A percentile compares a stretch with the other conserved stretches of the same genome.
Conservation (phyloP, 2,329 filamentous ascomycete species). For the Beauveria caledonica region DNA sequence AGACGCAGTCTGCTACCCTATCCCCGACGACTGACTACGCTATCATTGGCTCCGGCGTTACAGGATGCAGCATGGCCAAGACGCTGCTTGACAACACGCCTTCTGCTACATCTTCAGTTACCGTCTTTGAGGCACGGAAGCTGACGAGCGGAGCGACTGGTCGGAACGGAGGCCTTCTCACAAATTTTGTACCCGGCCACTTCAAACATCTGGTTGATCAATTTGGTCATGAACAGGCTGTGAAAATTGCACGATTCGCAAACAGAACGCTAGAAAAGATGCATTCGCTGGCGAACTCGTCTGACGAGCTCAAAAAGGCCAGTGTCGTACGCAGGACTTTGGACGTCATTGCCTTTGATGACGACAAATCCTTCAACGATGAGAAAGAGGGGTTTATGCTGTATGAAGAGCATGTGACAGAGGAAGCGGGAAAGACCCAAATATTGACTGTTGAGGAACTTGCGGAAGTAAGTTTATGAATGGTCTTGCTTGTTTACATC, state of each 20-base stretch:
- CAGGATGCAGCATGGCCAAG: slow-evolving; percentile 21
- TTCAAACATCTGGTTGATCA: slow-evolving; percentile 25
- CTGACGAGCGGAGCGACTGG: slow-evolving; percentile 23
- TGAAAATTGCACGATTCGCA: slow-evolving; percentile 33
- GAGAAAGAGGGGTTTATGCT: slow-evolving; percentile 13
- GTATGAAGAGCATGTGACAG: slow-evolving; percentile 15
- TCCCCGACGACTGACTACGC: slow-evolving; percentile 17
- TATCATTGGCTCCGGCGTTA: slow-evolving; percentile 24
- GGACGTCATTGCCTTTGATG: slow-evolving; percentile 10
- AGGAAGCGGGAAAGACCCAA: slow-evolving; percentile 11
- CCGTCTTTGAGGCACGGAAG: slow-evolving; percentile 21
- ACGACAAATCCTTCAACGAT: slow-evolving; percentile 16
- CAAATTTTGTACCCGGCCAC: slow-evolving; percentile 28
- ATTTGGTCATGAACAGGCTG: slow-evolving; percentile 28
- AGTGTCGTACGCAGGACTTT: slow-evolving; percentile 7
- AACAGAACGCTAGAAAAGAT: slow-evolving; percentile 27
- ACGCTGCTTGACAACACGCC: slow-evolving; percentile 13
- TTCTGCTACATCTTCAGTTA: slow-evolving; percentile 10
- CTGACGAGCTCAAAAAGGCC: not conserved
- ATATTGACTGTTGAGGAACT: not conserved
- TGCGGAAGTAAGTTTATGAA: not conserved
- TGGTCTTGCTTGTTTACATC: not conserved
- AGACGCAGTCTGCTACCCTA: slow-evolving; percentile 17
- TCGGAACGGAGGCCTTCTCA: slow-evolving; percentile 23
- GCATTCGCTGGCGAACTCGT: slow-evolving; percentile 13